These are phyloP conservation scores for Tuber borchii DNA, from an alignment of 495 filamentous ascomycete genomes.

Conservation along the genomic window DNA sequence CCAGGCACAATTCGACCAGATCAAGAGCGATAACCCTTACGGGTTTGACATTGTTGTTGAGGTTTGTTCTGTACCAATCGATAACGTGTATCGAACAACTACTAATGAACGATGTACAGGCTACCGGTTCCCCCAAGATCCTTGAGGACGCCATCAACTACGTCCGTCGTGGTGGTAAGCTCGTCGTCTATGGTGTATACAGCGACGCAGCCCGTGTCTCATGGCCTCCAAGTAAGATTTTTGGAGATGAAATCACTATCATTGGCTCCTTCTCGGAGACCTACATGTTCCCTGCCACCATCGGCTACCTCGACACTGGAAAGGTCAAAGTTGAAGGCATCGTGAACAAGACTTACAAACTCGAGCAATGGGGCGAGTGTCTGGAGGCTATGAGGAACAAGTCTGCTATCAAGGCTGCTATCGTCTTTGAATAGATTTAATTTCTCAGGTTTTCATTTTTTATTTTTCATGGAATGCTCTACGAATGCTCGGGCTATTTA, in stretches of 20 bases:
- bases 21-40: constrained; percentile 61
- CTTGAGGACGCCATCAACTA: constrained; percentile 66
- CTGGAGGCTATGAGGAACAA: constrained; percentile 58
- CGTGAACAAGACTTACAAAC: constrained; percentile 52
- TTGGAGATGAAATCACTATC: constrained; percentile 60
- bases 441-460: not conserved
- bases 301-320: constrained; percentile 61
- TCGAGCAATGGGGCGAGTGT: constrained; percentile 52
- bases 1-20: constrained; percentile 53
- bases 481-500: not conserved
- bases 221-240: constrained; percentile 63
- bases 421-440: constrained; percentile 55
- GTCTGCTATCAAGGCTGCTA: constrained; percentile 64
- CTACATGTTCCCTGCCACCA: constrained; percentile 66
- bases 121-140: constrained; percentile 60
- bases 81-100: not conserved
- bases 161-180: constrained; percentile 60
- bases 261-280: constrained; percentile 63
- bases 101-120: constrained; percentile 38
- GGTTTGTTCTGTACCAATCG: constrained; percentile 11
- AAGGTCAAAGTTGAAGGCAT: constrained; percentile 57
- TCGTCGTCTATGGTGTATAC: constrained; percentile 66
- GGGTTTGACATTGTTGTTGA: constrained; percentile 64
- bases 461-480: not conserved
- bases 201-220: constrained; percentile 54